phyloP scores from a whole-genome alignment of 139 green algal species.

The Desmodesmus armatus region DNA sequence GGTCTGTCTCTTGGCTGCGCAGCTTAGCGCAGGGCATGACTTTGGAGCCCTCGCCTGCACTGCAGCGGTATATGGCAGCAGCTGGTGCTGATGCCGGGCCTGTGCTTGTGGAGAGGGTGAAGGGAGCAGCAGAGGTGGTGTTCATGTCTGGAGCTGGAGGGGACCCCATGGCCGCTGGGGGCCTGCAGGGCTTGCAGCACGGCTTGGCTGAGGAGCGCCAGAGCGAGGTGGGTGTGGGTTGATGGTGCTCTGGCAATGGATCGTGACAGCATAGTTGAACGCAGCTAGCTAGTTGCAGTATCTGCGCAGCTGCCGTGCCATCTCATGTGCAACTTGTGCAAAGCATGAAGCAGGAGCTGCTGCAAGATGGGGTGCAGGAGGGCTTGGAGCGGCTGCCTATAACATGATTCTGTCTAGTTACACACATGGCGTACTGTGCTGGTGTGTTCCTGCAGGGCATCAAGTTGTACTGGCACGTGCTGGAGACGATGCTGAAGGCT shows the following conservation, averaged over 20 bases:
- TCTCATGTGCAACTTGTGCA: no score
- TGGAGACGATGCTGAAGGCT: conserved; percentile 64
- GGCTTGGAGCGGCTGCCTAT: no score
- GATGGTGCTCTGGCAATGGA: background rate
- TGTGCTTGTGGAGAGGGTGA: conserved; percentile 17
- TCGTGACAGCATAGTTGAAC: no score
- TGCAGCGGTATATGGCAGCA: conserved; percentile 22
- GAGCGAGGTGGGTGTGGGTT: conserved; percentile 11
- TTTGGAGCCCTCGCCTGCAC: background rate
- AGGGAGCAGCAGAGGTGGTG: conserved; percentile 17
- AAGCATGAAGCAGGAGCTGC: no score
- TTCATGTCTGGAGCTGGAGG: background rate
- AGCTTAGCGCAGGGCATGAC: conserved; percentile 23
- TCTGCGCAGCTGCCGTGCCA: no score
- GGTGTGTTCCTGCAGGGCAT: conserved; percentile 53
- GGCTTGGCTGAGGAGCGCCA: conserved; percentile 21
- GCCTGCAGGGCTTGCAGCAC: conserved; percentile 14
- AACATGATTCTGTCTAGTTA: no score
- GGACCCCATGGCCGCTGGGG: background rate
- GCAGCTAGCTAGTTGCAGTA: no score
- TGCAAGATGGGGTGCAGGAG: no score
- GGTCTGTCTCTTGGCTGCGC: conserved; percentile 62
- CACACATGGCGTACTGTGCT: no score
- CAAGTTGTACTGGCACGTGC: conserved; percentile 78
- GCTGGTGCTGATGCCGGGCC: conserved; percentile 24